Evolutionary conservation across 31 red algal species (phyloP), one percentile per base, ranked within the genome.

Genomic region (Pterothamnion heteromorphum): DNA sequence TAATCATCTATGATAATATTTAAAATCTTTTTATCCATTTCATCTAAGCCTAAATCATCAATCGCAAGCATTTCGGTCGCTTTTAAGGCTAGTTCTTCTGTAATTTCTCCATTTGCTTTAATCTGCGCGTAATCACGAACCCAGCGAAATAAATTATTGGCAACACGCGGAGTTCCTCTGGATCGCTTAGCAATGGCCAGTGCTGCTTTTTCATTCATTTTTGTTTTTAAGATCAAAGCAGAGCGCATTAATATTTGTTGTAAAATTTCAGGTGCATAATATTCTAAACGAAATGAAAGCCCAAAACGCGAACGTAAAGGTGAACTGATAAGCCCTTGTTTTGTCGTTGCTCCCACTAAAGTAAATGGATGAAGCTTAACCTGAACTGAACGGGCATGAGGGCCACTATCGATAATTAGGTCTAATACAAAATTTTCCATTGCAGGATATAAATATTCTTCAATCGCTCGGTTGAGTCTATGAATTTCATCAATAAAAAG

Each of bases 401-500:
- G 90, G 20, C 90, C 90, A 37, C 32, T 39, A 36, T 84, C 90
- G 35, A 91, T 91, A 23, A 91, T 84, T n/a, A 91, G 26, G 36
- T 91, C 90, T 27, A 91, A 35, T 28, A 28, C 21, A 43, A 85
- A 91, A 38, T 91, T 74, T 84, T 91, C 90, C 90, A 91, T 91
- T n/a, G 90, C 90, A 26, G 74, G 24, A 43, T 91, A 91, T n/a
- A 91, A 36, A 43, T 86, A 86, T 36, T 91, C 90, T 84, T 91
- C 90, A 24, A 91, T 74, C 22, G 84, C 90, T 36, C 22, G 30
- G 35, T 84, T 91, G 21, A 91, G 39, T 34, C 90, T 37, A 44
- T 91, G 90, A 39, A 91, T 91, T 36, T 91, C 90, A 44, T 91
- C 90, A 33, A 91, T 91, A 43, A 91, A 91, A 21, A 91, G 36